Base-by-base conservation (phyloP, 495 filamentous ascomycete genomes). In the Penicillium tannophilum region DNA sequence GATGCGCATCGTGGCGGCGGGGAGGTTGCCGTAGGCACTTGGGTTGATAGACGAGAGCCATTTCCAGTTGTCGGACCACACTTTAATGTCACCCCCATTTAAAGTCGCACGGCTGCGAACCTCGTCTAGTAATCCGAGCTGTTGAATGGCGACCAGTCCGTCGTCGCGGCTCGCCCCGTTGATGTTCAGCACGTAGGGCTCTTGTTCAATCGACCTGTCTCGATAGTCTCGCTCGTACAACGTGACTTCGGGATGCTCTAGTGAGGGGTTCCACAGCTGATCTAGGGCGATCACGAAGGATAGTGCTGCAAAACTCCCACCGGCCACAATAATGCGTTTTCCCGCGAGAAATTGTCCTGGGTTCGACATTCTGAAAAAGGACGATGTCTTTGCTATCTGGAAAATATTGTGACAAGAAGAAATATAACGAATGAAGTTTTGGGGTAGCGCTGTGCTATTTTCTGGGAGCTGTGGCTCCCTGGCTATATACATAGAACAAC, bases 271-370 rank as follows among this genome's bases (percentile, higher is more conserved):
- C 63, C 63, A 65, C 17, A 60, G 26, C 16, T 58, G 26, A 1
- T 57, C 43, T 3, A 65, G 33, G 11, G 63, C 56, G 12, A 60
- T 17, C 19, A 55, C 42, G 36, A 60, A 65, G 14, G 63, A 23
- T 0, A 63, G 31, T 1, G 23, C 60, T 4, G 63, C 63, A 28
- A 65, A 63, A 16, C 63, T 41, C 11, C 41, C 60, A 28, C 63
- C 60, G 9, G 52, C 52, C 10, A 65, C 45, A 41, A 63, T 43
- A 17, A 65, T 60, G n/a, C 45, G 39, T 41, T 65, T 63, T 17
- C 52, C 60, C 16, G 63, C 59, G 14, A 62, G 58, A 31, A 53
- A 65, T 17, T 56, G 55, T 16, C 30, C 55, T 4, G 47, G 54
- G 33, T 14, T 36, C 9, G 33, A 14, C 9, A 36, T 36, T 36